Evolutionary conservation across 495 filamentous ascomycete genomes (phyloP).

Genomic region (Hypoxylon fragiforme): DNA sequence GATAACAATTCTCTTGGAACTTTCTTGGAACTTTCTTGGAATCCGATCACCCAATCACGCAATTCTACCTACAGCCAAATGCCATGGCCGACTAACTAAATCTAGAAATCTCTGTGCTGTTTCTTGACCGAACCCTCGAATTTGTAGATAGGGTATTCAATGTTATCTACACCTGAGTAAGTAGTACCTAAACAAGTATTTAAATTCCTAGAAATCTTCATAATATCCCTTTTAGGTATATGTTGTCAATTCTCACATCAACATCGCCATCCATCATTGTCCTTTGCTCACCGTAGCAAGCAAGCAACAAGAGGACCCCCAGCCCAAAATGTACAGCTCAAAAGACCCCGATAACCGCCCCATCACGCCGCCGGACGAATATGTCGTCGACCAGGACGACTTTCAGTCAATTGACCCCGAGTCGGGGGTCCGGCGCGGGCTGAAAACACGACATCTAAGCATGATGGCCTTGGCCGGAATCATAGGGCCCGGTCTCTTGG

Average conservation of each 20-base stretch:
- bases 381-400: conserved; percentile 39
- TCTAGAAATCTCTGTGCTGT: too few species aligned
- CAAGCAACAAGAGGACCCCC: neutral
- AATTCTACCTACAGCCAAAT: neutral
- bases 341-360: conserved; percentile 18
- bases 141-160: neutral
- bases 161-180: neutral
- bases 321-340: conserved; percentile 14
- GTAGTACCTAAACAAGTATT: too few species aligned
- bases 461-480: conserved; percentile 71
- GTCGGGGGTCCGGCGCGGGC: conserved; percentile 54
- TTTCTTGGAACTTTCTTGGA: neutral
- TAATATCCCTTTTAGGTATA: too few species aligned
- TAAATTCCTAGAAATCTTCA: too few species aligned
- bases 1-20: too few species aligned
- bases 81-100: too few species aligned
- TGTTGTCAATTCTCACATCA: too few species aligned
- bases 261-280: too few species aligned
- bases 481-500: conserved; percentile 57
- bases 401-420: conserved; percentile 50
- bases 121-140: neutral
- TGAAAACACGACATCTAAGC: conserved; percentile 70
- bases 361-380: conserved; percentile 5
- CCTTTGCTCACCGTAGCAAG: conserved; percentile 1
- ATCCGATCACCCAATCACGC: neutral